Percentiles rank a stretch among this genome's conserved stretches.
phyloP scores from a whole-genome alignment of 73 alveolate species.

The Paramecium pentaurelia region DNA sequence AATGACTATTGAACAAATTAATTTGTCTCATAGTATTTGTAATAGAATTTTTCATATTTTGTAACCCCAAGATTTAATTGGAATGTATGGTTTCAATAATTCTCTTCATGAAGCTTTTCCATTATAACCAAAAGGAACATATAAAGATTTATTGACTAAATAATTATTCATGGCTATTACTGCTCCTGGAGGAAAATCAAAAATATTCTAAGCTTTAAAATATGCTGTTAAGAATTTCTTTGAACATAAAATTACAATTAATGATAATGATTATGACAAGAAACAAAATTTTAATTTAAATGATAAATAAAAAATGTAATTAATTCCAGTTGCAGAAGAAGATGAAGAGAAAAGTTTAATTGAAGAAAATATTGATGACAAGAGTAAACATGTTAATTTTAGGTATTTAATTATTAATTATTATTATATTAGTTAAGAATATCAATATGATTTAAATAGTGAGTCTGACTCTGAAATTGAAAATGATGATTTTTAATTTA shows the following conservation, averaged over 20 bases:
- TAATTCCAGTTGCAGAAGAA: not conserved
- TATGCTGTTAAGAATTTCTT: not conserved
- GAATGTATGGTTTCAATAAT: conserved; percentile 38
- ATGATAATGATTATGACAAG: not conserved
- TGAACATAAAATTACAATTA: conserved; percentile 20
- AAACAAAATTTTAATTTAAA: not conserved
- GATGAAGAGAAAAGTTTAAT: not conserved
- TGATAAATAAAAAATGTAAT: not conserved
- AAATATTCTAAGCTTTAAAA: not conserved
- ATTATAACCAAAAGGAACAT: conserved; percentile 26
- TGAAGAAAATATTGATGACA: not conserved
- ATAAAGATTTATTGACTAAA: conserved; percentile 19
- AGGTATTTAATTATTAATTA: not conserved
- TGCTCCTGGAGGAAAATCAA: conserved; percentile 37
- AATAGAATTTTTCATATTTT: not conserved
- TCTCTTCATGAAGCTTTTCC: conserved; percentile 46
- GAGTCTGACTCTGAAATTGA: not conserved
- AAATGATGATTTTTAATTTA: not conserved
- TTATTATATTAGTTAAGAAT: not conserved
- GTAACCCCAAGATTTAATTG: conserved; percentile 34
- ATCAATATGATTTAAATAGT: not conserved
- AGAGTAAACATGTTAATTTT: not conserved
- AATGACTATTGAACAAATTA: conserved; percentile 12
- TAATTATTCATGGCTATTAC: conserved; percentile 40
- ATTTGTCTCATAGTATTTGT: conserved; percentile 10